phyloP scores from a whole-genome alignment of 2,329 filamentous ascomycete species.

The Cladosporium sp. region DNA sequence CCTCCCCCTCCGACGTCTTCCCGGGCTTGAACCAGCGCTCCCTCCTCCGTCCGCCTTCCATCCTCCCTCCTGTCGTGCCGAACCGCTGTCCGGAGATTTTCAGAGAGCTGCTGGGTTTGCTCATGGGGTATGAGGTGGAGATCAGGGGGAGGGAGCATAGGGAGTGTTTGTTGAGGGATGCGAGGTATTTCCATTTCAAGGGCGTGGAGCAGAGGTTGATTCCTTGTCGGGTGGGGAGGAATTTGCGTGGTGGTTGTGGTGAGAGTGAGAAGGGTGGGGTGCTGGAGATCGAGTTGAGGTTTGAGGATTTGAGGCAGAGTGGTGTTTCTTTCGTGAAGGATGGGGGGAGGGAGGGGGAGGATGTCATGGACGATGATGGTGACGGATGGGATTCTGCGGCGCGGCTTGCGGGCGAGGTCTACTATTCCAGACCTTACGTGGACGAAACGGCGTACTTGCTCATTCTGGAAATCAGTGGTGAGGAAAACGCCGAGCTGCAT shows the following conservation, averaged over 20 bases:
- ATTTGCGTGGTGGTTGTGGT: too few relatives aligned
- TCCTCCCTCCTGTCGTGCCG: slow-evolving; percentile 75
- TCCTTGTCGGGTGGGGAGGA: slow-evolving; percentile 70
- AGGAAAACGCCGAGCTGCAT: slow-evolving; percentile 44
- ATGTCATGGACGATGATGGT: slow-evolving; percentile 18
- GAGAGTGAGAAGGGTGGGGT: too few relatives aligned
- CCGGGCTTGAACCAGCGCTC: slow-evolving; percentile 76
- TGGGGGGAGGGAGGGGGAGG: slow-evolving; percentile 18
- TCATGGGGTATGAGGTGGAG: slow-evolving; percentile 77
- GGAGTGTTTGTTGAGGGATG: slow-evolving; percentile 73
- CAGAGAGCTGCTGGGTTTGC: slow-evolving; percentile 71
- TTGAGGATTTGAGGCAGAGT: slow-evolving; percentile 86
- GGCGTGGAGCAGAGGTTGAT: slow-evolving; percentile 86
- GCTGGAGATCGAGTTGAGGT: slow-evolving; percentile 73
- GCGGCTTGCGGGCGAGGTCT: slow-evolving; percentile 53
- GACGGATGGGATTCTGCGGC: slow-evolving; percentile 1
- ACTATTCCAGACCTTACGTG: slow-evolving; percentile 81
- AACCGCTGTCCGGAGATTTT: slow-evolving; percentile 82
- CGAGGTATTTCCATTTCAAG: slow-evolving; percentile 89
- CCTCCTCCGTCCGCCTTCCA: slow-evolving; percentile 80
- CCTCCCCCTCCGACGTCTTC: slow-evolving; percentile 72
- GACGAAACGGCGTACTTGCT: slow-evolving; percentile 71
- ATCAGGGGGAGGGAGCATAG: slow-evolving; percentile 76
- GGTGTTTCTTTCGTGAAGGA: slow-evolving; percentile 66
- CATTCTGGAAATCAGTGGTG: slow-evolving; percentile 72